Evolutionary conservation across 202 grass and related monocot species (phyloP), one percentile per base, ranked within the genome.

Genomic region (Tripidium arundinaceum): DNA sequence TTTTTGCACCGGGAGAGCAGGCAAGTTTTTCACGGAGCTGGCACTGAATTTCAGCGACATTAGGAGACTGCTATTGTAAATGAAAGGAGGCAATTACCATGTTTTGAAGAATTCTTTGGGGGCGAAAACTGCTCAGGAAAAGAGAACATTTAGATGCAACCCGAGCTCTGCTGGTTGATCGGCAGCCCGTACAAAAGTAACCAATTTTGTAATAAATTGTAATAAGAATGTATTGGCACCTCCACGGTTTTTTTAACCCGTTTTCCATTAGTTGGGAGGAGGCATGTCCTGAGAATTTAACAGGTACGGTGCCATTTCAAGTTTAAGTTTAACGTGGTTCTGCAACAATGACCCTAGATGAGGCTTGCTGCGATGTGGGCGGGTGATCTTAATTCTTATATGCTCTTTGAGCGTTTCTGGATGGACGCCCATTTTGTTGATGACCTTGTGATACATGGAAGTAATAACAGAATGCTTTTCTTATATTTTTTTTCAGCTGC

Each of bases 31-130:
- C 67, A 88, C 84, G 13, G 86, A 85, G 49, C 37, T 98, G 80
- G 88, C 84, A 19, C 83, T 65, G 28, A 93, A 98, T 68, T 98
- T 98, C 83, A 89, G 90, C 1, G 88, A 98, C 83, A 95, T 98
- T 57, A 88, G 59, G 78, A 93, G 95, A 81, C 78, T 98, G 62
- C 79, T 93, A 7, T 74, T 95, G 68, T 98, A 86, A 82, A 85
- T 82, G 78, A 68, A 89, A 69, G 62, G 33, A 36, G 33, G 13
- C 78, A 19, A 46, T 22, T 59, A 63, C 60, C 14, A 0, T 82
- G 66, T 72, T 82, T 73, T 81, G 66, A 82, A 68, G 67, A 78
- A 78, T 83, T 86, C 74, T 86, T 79, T 83, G 68, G 10, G 9
- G 8, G 46, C 66, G 29, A 85, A 85, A 52, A 26, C 46, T 11